Evolutionary conservation across 768 basidiomycete species (phyloP).

Genomic region (Myochromella boudieri): DNA sequence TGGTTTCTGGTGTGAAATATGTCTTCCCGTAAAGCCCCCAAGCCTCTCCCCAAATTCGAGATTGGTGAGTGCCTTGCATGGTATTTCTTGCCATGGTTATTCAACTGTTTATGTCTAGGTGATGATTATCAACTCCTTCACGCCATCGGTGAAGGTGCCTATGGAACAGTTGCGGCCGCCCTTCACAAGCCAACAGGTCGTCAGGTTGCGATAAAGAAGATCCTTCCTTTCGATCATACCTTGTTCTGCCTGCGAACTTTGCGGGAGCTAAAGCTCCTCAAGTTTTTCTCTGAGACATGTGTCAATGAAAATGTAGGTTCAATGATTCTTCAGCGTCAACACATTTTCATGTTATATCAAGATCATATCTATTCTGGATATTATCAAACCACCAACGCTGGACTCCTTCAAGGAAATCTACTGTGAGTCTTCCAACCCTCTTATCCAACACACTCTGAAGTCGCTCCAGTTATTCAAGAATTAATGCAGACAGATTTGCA

Average conservation of each 20-base stretch:
- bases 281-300: conserved; percentile 79
- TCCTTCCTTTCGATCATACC: conserved; percentile 92
- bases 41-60: conserved; percentile 73
- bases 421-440: conserved; percentile 39
- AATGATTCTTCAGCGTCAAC: conserved; percentile 2
- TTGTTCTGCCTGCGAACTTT: conserved; percentile 89
- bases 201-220: conserved; percentile 94
- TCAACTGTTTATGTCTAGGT: conserved; percentile 34
- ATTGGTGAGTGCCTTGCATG: conserved; percentile 43
- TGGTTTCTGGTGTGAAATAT: conserved; percentile 50
- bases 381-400: conserved; percentile 75
- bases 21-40: conserved; percentile 58
- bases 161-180: conserved; percentile 89
- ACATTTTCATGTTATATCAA: conserved; percentile 26
- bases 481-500: conserved; percentile 91
- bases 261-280: conserved; percentile 87
- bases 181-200: conserved; percentile 78
- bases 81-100: background rate
- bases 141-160: conserved; percentile 82
- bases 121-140: conserved; percentile 74
- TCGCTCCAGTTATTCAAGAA: conserved; percentile 69
- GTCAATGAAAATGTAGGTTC: conserved; percentile 73
- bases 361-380: conserved; percentile 93
- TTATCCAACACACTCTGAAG: conserved; percentile 9
- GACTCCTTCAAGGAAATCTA: conserved; percentile 88